Evolutionary conservation across 1,284 basidiomycete genomes (phyloP).

Genomic region (Boletus sp.): DNA sequence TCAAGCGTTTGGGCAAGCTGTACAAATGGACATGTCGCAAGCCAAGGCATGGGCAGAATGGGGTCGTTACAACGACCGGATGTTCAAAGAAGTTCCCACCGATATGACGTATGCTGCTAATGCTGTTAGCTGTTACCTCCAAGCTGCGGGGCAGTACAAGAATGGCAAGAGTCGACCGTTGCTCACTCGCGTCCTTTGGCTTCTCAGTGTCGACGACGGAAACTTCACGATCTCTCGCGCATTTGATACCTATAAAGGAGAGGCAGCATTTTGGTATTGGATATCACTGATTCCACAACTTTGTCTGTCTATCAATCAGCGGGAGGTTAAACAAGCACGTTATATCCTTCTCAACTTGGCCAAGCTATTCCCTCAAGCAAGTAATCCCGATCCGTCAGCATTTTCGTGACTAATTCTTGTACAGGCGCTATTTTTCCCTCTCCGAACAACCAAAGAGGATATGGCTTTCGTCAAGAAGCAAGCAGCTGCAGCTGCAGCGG

Average conservation of each 20-base stretch:
- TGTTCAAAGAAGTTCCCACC: constrained; percentile 81
- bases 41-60: constrained; percentile 99
- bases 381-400: constrained; percentile 22
- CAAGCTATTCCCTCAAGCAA: constrained; percentile 89
- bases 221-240: constrained; percentile 77
- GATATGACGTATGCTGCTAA: constrained; percentile 80
- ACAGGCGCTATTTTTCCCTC: constrained; percentile 92
- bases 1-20: constrained; percentile 88
- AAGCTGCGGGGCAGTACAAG: constrained; percentile 96
- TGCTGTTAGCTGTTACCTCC: constrained; percentile 96
- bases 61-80: constrained; percentile 91
- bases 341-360: constrained; percentile 89
- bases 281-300: constrained; percentile 96
- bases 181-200: constrained; percentile 90
- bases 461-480: constrained; percentile 56
- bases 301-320: constrained; percentile 84
- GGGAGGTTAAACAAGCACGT: constrained; percentile 91
- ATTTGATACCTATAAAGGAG: constrained; percentile 96
- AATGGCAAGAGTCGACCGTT: constrained; percentile 91
- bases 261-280: constrained; percentile 98
- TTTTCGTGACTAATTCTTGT: constrained; percentile 16
- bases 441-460: constrained; percentile 92
- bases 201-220: constrained; percentile 91
- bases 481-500: constrained; percentile 37
- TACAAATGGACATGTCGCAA: constrained; percentile 93